Percentiles rank a stretch among this genome's conserved stretches.
These are phyloP conservation scores for Exidia glandulosa DNA, from an alignment of 768 basidiomycete genomes.

Conservation along the genomic window DNA sequence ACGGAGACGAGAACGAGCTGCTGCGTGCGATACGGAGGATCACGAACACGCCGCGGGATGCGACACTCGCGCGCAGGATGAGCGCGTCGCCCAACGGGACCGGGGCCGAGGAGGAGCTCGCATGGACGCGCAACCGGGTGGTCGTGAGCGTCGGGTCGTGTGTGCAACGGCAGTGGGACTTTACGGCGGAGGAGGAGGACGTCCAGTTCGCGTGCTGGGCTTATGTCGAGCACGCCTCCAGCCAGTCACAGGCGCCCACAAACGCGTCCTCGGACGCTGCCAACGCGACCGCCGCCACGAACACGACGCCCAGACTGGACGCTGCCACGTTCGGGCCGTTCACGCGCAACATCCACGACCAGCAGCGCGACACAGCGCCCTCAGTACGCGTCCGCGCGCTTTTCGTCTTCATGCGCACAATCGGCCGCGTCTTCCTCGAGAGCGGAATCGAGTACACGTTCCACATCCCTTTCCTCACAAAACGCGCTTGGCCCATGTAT, in stretches of 20 bases:
- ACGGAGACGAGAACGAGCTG: not conserved
- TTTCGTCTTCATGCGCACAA: slow-evolving; percentile 68
- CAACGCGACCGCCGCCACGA: slow-evolving; percentile 14
- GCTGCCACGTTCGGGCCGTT: slow-evolving; percentile 43
- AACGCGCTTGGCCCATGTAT: slow-evolving; percentile 64
- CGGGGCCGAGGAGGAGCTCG: slow-evolving; percentile 49
- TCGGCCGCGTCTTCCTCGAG: slow-evolving; percentile 57
- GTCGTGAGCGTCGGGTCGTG: slow-evolving; percentile 57
- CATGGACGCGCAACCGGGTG: slow-evolving; percentile 58
- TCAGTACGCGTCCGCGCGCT: slow-evolving; percentile 38
- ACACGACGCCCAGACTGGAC: slow-evolving; percentile 7
- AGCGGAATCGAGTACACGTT: slow-evolving; percentile 70
- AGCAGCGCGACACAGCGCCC: slow-evolving; percentile 16
- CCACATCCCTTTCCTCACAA: slow-evolving; percentile 69
- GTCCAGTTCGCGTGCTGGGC: slow-evolving; percentile 78
- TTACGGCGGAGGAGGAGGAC: slow-evolving; percentile 55
- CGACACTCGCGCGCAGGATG: not conserved
- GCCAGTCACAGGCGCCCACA: slow-evolving; percentile 17
- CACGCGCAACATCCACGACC: slow-evolving; percentile 19
- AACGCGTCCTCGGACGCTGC: slow-evolving; percentile 16
- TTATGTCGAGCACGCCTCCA: slow-evolving; percentile 44
- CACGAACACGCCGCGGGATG: not conserved
- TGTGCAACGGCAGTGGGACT: slow-evolving; percentile 63
- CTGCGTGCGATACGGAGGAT: not conserved
- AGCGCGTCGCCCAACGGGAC: not conserved